Percentiles rank a stretch among this genome's conserved stretches.
Conservation (phyloP, 1,284 basidiomycete species). For the Ganoderma boninense region DNA sequence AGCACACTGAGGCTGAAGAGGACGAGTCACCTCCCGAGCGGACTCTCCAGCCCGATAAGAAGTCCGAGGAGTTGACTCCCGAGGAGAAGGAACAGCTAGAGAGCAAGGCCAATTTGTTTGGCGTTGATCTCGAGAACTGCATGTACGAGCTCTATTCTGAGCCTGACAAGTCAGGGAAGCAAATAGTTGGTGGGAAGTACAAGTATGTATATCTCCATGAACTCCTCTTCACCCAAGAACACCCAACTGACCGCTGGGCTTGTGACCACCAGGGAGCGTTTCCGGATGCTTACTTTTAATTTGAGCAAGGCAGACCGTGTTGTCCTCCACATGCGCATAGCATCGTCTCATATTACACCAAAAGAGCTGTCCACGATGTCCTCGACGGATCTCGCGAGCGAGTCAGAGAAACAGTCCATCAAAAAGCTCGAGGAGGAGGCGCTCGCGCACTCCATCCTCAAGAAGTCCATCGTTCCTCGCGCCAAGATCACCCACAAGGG, state of each 20-base stretch:
- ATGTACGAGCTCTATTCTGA: slow-evolving; percentile 78
- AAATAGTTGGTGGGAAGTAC: slow-evolving; percentile 76
- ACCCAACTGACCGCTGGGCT: slow-evolving; percentile 22
- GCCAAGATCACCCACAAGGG: slow-evolving; percentile 93
- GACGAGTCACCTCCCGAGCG: not conserved
- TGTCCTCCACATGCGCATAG: slow-evolving; percentile 78
- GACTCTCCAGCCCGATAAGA: slow-evolving; percentile 33
- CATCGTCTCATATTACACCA: slow-evolving; percentile 67
- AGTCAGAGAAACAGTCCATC: slow-evolving; percentile 82
- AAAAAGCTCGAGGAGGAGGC: slow-evolving; percentile 82
- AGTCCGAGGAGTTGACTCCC: slow-evolving; percentile 53
- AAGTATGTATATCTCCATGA: slow-evolving; percentile 62
- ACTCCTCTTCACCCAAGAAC: not conserved
- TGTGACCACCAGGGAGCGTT: slow-evolving; percentile 69
- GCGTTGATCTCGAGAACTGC: slow-evolving; percentile 72
- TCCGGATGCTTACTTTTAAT: slow-evolving; percentile 85
- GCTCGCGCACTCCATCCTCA: slow-evolving; percentile 82
- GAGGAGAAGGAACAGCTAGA: slow-evolving; percentile 65
- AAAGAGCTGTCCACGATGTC: slow-evolving; percentile 83
- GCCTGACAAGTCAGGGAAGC: slow-evolving; percentile 76
- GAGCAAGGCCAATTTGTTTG: slow-evolving; percentile 64
- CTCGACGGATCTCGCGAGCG: slow-evolving; percentile 85
- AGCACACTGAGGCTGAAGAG: slow-evolving; percentile 38
- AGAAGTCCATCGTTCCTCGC: slow-evolving; percentile 74
- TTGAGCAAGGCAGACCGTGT: slow-evolving; percentile 79